Base-by-base conservation (phyloP, 2,329 filamentous ascomycete species). In the Akanthomyces uredinophilus region DNA sequence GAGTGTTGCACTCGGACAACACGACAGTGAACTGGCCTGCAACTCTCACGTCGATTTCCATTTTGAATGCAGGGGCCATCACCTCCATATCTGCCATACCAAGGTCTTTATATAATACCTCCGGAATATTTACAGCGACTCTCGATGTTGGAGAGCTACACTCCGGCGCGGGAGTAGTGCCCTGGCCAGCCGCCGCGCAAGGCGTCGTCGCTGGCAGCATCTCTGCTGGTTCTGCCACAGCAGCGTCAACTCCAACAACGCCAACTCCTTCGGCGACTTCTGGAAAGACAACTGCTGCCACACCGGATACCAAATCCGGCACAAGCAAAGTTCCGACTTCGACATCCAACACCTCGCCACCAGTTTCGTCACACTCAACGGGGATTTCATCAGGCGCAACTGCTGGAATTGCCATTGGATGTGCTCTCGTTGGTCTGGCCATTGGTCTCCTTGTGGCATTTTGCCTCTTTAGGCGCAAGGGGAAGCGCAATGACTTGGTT, bases 361-460 rank as follows among this genome's bases (percentile, higher is more conserved):
- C 44, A 3, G 35, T 37, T 5, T 35, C 44, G 20, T 20, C 53
- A 3, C 29, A n/a, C 11, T 58, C 58, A 6, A 16, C 35, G 2
- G 51, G 61, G 20, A 24, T 70, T 3, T 39, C 60, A 10, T 63
- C 54, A 3, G 68, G 70, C 1, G 66, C 65, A 13, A 61, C 70
- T 22, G 71, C 67, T 5, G 74, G 73, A 5, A 63, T 68, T 46
- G 71, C 70, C 1, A 64, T 75, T 10, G 74, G 69, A 0, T 73
- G 73, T 43, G 27, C 67, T 27, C 2, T 71, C 6, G 68, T 58
- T 4, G 74, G 74, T 8, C 49, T 73, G 2, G 13, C 66, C 18
- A 47, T 73, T 8, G 71, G 72, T 4, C 20, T 69, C 1, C 18
- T 70, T 0, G 69, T 63, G 1, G 69, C 68, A 4, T 70, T 71